These are phyloP conservation scores for Warburgia ugandensis DNA, from an alignment of 164 flowering plant genomes.

Conservation along the genomic window DNA sequence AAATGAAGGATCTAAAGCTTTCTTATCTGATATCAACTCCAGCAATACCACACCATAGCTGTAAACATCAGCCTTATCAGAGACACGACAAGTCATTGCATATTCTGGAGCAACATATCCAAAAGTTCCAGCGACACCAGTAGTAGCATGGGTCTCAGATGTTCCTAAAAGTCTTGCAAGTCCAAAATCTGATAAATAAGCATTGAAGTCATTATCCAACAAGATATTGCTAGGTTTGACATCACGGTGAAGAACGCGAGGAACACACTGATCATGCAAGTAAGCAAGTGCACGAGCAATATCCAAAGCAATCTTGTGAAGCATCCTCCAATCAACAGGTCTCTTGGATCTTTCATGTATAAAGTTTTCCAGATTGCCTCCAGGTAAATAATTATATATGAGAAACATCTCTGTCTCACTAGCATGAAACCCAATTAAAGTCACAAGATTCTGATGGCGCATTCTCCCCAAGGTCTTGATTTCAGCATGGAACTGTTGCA, in stretches of 20 bases:
- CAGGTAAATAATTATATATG: conserved; percentile 73
- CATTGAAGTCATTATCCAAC: conserved; percentile 74
- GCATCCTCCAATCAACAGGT: conserved; percentile 74
- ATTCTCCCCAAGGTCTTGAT: conserved; percentile 79
- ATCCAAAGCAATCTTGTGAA: conserved; percentile 83
- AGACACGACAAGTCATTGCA: conserved; percentile 96
- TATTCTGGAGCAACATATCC: conserved; percentile 95
- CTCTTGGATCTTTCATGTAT: conserved; percentile 73
- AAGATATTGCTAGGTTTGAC: conserved; percentile 92
- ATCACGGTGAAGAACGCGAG: conserved; percentile 90
- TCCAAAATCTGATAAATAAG: conserved; percentile 87
- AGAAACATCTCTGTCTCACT: conserved; percentile 92
- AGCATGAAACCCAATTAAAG: conserved; percentile 81
- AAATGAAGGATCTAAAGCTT: conserved; percentile 85
- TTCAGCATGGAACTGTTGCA: conserved; percentile 86
- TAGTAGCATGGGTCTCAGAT: conserved; percentile 94
- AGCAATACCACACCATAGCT: conserved; percentile 88
- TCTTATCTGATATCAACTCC: conserved; percentile 84
- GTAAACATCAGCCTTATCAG: conserved; percentile 91
- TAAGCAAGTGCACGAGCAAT: conserved; percentile 85
- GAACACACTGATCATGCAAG: conserved; percentile 83
- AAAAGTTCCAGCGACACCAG: conserved; percentile 92
- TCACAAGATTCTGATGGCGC: conserved; percentile 77
- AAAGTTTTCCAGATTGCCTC: conserved; percentile 81
- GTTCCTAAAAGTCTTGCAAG: conserved; percentile 81